Conservation (phyloP, 1,139 yeast genomes). For the Yamadazyma triangularis region DNA sequence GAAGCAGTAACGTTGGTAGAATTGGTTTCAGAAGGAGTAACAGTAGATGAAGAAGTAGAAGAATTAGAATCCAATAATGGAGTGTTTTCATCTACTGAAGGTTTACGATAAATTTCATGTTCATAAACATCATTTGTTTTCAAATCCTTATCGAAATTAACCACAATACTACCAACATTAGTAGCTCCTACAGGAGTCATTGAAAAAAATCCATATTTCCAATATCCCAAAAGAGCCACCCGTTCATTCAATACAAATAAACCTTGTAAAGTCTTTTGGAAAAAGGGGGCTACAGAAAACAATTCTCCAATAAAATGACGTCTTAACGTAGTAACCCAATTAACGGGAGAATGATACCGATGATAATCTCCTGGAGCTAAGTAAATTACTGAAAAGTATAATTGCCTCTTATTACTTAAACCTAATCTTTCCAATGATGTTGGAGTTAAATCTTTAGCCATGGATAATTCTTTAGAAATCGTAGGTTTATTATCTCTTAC, state of each 20-base stretch:
- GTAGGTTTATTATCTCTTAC: slow-evolving; percentile 30
- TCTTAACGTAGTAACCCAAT: slow-evolving; percentile 92
- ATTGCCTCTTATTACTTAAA: slow-evolving; percentile 44
- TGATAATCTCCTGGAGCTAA: slow-evolving; percentile 99
- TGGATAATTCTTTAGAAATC: slow-evolving; percentile 35
- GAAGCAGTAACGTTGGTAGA: not conserved
- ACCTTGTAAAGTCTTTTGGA: slow-evolving; percentile 82
- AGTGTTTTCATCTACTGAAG: slow-evolving; percentile 22
- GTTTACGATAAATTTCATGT: slow-evolving; percentile 37
- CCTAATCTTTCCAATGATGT: slow-evolving; percentile 25
- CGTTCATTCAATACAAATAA: slow-evolving; percentile 91
- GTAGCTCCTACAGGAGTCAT: slow-evolving; percentile 99
- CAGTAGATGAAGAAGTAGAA: not conserved
- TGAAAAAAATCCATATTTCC: slow-evolving; percentile 96
- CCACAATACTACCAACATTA: slow-evolving; percentile 90
- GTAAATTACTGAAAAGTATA: slow-evolving; percentile 88
- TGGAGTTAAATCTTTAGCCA: slow-evolving; percentile 41
- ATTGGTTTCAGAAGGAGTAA: not conserved
- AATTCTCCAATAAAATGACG: slow-evolving; percentile 96
- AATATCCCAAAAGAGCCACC: slow-evolving; percentile 89
- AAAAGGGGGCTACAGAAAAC: slow-evolving; percentile 94
- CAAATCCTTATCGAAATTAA: slow-evolving; percentile 88
- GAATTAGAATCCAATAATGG: slow-evolving; percentile 22
- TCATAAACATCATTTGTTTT: slow-evolving; percentile 75
- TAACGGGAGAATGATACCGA: slow-evolving; percentile 92